A percentile compares a stretch with the other conserved stretches of the same genome.
These are phyloP conservation scores for Aspergillus eucalypticola DNA, from an alignment of 2,329 filamentous ascomycete genomes.

Conservation along the genomic window DNA sequence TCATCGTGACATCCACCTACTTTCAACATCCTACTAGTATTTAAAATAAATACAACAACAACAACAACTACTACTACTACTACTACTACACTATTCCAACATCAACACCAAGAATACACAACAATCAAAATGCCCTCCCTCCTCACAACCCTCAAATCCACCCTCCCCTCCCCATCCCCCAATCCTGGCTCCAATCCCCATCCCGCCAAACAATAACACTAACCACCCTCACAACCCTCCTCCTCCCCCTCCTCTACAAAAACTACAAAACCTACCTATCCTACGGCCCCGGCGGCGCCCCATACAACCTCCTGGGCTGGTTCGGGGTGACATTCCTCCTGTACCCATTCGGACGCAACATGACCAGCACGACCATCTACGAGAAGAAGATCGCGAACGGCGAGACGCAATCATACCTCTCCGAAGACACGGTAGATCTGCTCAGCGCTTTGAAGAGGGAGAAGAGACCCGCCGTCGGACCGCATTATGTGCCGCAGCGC, in stretches of 20 bases:
- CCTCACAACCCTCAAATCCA: not conserved
- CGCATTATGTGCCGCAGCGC: conserved; percentile 33
- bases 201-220: conserved; percentile 11
- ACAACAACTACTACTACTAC: no score
- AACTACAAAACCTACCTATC: conserved; percentile 40
- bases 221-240: conserved; percentile 15
- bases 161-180: not conserved
- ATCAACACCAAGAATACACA: not conserved
- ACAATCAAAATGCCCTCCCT: not conserved
- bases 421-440: conserved; percentile 17
- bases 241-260: conserved; percentile 28
- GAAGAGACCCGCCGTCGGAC: conserved; percentile 26
- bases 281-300: conserved; percentile 40
- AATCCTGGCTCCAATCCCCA: not conserved
- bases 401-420: conserved; percentile 18
- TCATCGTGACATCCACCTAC: no score
- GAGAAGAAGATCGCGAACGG: conserved; percentile 24
- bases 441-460: conserved; percentile 9
- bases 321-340: conserved; percentile 26
- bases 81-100: no score
- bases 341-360: conserved; percentile 29
- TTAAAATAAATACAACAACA: no score
- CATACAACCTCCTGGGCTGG: conserved; percentile 41
- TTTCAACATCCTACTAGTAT: no score
- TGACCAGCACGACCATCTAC: conserved; percentile 32